Conservation (phyloP, 2,329 filamentous ascomycete genomes). For the Cyanodermella asteris region DNA sequence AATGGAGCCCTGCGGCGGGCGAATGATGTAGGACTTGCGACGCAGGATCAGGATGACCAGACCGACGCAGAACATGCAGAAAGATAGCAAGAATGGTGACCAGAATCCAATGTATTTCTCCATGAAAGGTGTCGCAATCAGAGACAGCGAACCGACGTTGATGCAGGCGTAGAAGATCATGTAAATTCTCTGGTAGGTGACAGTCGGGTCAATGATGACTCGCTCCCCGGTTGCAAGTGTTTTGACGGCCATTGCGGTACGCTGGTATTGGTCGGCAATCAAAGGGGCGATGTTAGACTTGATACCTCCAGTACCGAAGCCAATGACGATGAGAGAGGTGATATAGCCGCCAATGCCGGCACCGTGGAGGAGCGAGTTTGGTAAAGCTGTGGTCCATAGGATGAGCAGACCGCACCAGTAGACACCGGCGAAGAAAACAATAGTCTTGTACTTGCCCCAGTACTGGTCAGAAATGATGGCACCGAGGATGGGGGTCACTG, state of each 20-base stretch:
- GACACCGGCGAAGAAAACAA: conserved; percentile 31
- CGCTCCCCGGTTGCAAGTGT: conserved; percentile 24
- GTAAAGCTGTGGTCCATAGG: conserved; percentile 32
- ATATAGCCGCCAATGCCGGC: conserved; percentile 33
- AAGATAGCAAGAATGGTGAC: conserved; percentile 39
- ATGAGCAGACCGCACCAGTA: conserved; percentile 37
- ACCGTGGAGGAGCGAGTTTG: conserved; percentile 25
- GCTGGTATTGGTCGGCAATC: conserved; percentile 31
- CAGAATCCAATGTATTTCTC: conserved; percentile 47
- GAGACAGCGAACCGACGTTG: conserved; percentile 48
- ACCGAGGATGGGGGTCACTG: conserved; percentile 34
- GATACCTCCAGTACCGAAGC: conserved; percentile 45
- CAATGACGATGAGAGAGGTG: conserved; percentile 37
- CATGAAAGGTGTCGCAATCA: conserved; percentile 45
- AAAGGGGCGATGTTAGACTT: conserved; percentile 41
- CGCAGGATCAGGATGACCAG: conserved; percentile 30
- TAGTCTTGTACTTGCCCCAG: conserved; percentile 38
- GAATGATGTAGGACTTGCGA: conserved; percentile 23
- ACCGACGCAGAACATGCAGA: conserved; percentile 41
- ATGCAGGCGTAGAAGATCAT: conserved; percentile 55
- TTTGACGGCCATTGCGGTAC: conserved; percentile 28
- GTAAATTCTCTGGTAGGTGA: conserved; percentile 47
- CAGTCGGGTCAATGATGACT: conserved; percentile 43
- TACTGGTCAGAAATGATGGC: conserved; percentile 39
- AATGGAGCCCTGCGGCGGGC: conserved; percentile 37